Conservation (phyloP, 306 rosid genomes). For the Citrullus amarus region DNA sequence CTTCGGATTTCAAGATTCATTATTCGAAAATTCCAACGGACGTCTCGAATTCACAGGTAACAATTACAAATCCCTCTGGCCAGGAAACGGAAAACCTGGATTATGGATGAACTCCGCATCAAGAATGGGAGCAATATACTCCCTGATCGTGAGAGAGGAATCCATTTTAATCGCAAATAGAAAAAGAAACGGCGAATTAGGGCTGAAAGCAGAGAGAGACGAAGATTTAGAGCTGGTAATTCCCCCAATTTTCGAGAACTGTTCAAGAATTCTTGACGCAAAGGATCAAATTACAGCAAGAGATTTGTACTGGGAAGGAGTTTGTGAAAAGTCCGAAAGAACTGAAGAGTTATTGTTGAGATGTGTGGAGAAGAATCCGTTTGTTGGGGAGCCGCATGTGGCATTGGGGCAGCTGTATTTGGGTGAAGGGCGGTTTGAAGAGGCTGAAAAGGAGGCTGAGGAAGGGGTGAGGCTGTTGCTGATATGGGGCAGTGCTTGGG, state of each 20-base stretch:
- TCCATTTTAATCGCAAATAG: constrained; percentile 36
- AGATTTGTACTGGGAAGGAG: constrained; percentile 77
- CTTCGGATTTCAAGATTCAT: constrained; percentile 53
- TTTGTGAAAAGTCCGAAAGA: constrained; percentile 26
- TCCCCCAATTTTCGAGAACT: constrained; percentile 58
- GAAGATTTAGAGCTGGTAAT: constrained; percentile 47
- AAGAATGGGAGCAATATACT: constrained; percentile 59
- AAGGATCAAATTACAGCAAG: constrained; percentile 61
- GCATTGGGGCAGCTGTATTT: constrained; percentile 51
- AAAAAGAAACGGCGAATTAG: constrained; percentile 1
- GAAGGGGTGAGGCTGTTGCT: constrained; percentile 49
- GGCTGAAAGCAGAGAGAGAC: constrained; percentile 23
- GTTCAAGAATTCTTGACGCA: constrained; percentile 46
- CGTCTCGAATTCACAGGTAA: constrained; percentile 50
- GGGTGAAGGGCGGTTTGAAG: constrained; percentile 44
- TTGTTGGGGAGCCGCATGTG: constrained; percentile 71
- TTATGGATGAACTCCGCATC: constrained; percentile 73
- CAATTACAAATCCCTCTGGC: constrained; percentile 50
- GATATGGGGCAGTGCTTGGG: constrained; percentile 86
- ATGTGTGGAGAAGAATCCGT: constrained; percentile 55
- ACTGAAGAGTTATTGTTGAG: constrained; percentile 44
- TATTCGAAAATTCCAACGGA: constrained; percentile 49
- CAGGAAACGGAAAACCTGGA: constrained; percentile 73
- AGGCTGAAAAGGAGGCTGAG: constrained; percentile 54
- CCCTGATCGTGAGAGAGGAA: constrained; percentile 62